These are phyloP conservation scores for Saturnispora besseyi DNA, from an alignment of 805 yeast genomes.

Conservation along the genomic window DNA sequence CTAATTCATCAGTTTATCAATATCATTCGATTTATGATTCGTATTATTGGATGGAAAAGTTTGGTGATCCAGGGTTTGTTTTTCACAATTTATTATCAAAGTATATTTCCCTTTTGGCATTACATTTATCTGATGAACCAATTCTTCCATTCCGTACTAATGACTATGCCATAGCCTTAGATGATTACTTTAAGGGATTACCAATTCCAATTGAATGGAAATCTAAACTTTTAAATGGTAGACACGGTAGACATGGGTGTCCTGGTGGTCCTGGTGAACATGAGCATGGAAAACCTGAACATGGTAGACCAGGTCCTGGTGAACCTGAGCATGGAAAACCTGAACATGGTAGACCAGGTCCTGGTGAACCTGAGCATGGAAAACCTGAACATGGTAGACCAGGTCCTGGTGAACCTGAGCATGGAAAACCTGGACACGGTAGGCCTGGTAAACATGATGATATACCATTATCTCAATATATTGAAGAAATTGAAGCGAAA, in stretches of 20 bases:
- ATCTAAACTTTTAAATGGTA: background rate
- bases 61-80: constrained; percentile 54
- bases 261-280: background rate
- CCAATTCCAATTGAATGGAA: constrained; percentile 22
- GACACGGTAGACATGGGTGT: background rate
- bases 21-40: constrained; percentile 74
- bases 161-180: constrained; percentile 46
- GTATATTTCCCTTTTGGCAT: constrained; percentile 40
- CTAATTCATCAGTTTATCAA: constrained; percentile 54
- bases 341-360: background rate
- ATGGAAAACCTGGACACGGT: background rate
- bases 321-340: background rate
- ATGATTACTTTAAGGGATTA: constrained; percentile 36
- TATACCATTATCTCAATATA: constrained; percentile 14
- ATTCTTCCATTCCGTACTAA: constrained; percentile 33
- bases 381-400: background rate
- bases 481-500: constrained; percentile 23
- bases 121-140: constrained; percentile 41
- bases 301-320: background rate
- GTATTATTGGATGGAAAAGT: constrained; percentile 56
- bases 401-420: background rate
- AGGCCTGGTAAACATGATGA: background rate
- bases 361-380: background rate
- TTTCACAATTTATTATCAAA: constrained; percentile 50
- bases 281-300: background rate